These are phyloP conservation scores for Fusarium redolens DNA, from an alignment of 2,329 filamentous ascomycete genomes.

Conservation along the genomic window DNA sequence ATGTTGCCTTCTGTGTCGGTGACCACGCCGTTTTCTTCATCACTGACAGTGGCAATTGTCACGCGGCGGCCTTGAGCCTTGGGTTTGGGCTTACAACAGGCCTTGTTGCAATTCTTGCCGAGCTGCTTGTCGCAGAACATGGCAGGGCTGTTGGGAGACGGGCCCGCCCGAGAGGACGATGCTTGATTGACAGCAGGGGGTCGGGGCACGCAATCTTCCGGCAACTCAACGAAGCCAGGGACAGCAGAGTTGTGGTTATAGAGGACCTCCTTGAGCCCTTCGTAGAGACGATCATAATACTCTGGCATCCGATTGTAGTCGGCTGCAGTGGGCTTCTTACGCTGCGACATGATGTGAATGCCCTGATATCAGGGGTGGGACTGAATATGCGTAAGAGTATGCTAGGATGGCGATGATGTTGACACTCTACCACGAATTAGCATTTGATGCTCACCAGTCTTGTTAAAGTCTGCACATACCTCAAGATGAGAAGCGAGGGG, in stretches of 20 bases:
- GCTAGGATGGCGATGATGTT: background rate
- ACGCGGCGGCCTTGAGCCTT: background rate
- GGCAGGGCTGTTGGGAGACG: background rate
- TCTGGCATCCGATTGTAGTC: background rate
- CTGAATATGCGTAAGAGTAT: background rate
- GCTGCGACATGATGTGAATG: constrained; percentile 2
- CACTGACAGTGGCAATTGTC: constrained; percentile 6
- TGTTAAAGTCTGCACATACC: background rate
- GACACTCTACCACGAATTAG: background rate
- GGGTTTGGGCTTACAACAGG: background rate
- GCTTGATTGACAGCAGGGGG: background rate
- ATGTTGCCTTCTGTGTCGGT: background rate
- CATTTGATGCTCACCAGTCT: background rate
- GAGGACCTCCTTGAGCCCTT: background rate
- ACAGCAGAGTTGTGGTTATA: background rate
- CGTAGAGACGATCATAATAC: background rate
- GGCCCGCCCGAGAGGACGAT: constrained; percentile 2
- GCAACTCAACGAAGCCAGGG: constrained; percentile 1
- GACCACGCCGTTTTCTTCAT: background rate
- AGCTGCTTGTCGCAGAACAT: background rate
- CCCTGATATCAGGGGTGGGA: background rate
- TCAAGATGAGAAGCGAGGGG: background rate
- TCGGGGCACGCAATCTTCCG: background rate
- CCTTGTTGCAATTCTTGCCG: background rate
- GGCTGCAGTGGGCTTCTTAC: constrained; percentile 12